A percentile compares a stretch with the other conserved stretches of the same genome.
phyloP scores from a whole-genome alignment of 176 grass and related monocot species.

The Triticum timopheevii region DNA sequence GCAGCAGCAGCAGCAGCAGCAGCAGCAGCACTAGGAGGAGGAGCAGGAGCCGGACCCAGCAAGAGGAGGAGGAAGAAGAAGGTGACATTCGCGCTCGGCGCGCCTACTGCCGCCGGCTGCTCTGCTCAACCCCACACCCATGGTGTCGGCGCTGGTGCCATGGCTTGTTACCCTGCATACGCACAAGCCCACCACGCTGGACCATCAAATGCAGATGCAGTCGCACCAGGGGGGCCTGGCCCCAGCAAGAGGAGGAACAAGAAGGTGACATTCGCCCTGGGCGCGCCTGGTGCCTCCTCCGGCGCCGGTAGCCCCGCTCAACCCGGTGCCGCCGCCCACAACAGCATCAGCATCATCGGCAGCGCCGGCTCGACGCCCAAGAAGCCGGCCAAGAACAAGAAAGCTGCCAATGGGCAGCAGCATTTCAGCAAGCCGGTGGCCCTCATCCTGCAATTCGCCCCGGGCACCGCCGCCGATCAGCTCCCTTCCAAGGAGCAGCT shows the following conservation, averaged over 20 bases:
- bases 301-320: not conserved
- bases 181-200: not conserved
- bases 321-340: not conserved
- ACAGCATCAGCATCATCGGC: too few relatives aligned
- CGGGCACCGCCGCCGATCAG: not conserved
- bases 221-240: not conserved
- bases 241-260: not conserved
- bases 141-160: too few relatives aligned
- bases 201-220: not conserved
- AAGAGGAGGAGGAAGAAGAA: not conserved
- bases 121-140: not conserved
- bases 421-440: constrained; percentile 41
- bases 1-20: not conserved
- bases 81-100: not conserved
- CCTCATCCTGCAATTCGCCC: constrained; percentile 38
- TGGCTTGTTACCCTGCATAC: not conserved
- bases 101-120: not conserved
- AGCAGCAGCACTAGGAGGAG: not conserved
- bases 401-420: not conserved
- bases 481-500: constrained; percentile 61
- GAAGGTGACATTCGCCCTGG: not conserved
- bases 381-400: constrained; percentile 1
- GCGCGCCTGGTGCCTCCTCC: not conserved
- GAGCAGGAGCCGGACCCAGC: not conserved
- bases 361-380: not conserved